These are phyloP conservation scores for Cyclotella baltica DNA, from an alignment of 108 stramenopile species.

Conservation along the genomic window DNA sequence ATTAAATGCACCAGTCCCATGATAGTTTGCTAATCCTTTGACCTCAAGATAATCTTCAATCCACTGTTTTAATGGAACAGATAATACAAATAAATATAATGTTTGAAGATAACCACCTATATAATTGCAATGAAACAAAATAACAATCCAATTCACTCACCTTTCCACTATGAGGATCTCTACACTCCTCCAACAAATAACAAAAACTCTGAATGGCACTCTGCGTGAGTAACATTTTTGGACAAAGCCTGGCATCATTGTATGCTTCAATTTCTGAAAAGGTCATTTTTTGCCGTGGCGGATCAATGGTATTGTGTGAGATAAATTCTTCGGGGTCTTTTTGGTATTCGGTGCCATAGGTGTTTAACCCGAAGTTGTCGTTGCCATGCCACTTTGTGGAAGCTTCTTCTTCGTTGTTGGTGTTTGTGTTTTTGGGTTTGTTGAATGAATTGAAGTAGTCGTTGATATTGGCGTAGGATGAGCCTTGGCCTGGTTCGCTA, in stretches of 20 bases:
- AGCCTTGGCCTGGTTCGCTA: conserved; percentile 5
- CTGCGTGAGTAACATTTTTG: conserved; percentile 74
- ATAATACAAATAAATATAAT: not conserved
- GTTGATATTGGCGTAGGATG: conserved; percentile 20
- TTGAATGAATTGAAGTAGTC: conserved; percentile 46
- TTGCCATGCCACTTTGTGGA: conserved; percentile 9
- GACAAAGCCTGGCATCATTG: conserved; percentile 49
- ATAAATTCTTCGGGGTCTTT: not conserved
- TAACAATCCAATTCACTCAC: conserved; percentile 5
- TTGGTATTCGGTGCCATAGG: not conserved
- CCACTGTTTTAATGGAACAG: conserved; percentile 29
- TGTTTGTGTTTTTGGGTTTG: conserved; percentile 12
- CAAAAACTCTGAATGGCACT: conserved; percentile 85
- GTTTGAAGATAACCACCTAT: not conserved
- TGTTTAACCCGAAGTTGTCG: conserved; percentile 13
- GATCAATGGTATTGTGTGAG: not conserved
- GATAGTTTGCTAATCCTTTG: conserved; percentile 65
- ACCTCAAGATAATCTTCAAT: conserved; percentile 50
- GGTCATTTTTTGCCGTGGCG: not conserved
- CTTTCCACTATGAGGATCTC: conserved; percentile 79
- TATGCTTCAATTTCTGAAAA: conserved; percentile 30
- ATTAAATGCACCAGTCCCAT: conserved; percentile 85
- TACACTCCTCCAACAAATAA: conserved; percentile 66
- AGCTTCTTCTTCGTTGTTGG: not conserved
- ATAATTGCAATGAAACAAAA: not conserved